Percentiles rank a stretch among this genome's conserved stretches.
Conservation (phyloP, 1,139 yeast genomes). For the Pichia sp. region DNA sequence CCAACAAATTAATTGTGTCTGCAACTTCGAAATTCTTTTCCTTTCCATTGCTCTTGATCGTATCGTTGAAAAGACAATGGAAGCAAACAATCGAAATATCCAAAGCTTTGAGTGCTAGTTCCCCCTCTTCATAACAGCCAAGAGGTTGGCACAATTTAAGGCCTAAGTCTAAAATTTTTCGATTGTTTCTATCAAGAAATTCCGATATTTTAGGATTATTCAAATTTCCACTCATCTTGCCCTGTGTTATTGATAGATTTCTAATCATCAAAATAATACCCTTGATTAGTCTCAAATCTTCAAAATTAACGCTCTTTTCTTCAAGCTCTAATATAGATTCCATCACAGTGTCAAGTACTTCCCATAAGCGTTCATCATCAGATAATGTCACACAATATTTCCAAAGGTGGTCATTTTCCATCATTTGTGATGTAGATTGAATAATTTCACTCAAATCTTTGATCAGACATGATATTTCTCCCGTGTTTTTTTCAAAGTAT, state of each 20-base stretch:
- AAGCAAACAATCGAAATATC: constrained; percentile 11
- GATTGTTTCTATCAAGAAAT: no score
- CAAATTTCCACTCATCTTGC: not conserved
- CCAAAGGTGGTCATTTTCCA: constrained; percentile 8
- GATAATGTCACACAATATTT: constrained; percentile 2
- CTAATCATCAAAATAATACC: constrained; percentile 11
- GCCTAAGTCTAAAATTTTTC: not conserved
- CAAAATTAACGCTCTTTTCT: not conserved
- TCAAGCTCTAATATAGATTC: not conserved
- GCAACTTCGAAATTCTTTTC: not conserved
- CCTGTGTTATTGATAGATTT: constrained; percentile 7
- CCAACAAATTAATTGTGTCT: constrained; percentile 1
- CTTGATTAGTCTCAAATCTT: constrained; percentile 9
- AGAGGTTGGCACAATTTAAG: not conserved
- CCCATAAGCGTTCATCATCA: not conserved
- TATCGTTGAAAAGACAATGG: constrained; percentile 8
- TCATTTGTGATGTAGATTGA: constrained; percentile 8
- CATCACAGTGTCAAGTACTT: not conserved
- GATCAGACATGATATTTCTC: no score
- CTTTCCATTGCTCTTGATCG: not conserved
- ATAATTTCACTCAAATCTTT: constrained; percentile 4
- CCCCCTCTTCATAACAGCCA: not conserved
- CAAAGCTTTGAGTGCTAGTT: constrained; percentile 1
- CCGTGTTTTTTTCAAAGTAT: no score
- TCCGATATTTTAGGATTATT: not conserved